Percentiles rank a stretch among this genome's conserved stretches.
phyloP scores from a whole-genome alignment of 1,284 basidiomycete species.

The Trametes sp. region DNA sequence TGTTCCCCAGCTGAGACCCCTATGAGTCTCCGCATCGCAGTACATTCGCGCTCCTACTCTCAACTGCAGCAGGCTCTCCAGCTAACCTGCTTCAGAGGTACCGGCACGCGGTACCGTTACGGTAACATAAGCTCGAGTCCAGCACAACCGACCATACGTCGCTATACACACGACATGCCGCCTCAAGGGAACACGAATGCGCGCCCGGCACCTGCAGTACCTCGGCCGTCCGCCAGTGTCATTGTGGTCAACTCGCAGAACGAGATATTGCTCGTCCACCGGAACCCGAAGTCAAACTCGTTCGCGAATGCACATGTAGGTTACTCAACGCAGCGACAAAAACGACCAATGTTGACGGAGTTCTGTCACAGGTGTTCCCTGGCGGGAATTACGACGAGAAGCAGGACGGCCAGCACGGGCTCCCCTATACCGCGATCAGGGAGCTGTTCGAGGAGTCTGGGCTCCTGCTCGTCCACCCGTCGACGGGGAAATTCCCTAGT shows the following conservation, averaged over 20 bases:
- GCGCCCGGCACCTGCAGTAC: constrained; percentile 14
- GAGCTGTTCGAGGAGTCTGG: constrained; percentile 81
- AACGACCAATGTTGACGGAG: not conserved
- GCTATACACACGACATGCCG: constrained; percentile 12
- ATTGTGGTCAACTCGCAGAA: constrained; percentile 69
- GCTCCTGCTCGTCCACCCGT: constrained; percentile 62
- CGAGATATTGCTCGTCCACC: constrained; percentile 72
- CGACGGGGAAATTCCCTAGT: constrained; percentile 35
- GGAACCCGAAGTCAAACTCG: constrained; percentile 65
- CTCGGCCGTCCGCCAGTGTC: constrained; percentile 66
- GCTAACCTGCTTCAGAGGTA: not conserved
- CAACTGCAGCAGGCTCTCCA: no score
- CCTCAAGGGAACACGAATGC: not conserved
- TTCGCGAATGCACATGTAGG: constrained; percentile 73
- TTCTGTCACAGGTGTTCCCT: constrained; percentile 65
- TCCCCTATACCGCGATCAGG: constrained; percentile 68
- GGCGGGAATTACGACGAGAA: constrained; percentile 70
- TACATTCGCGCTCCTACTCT: no score
- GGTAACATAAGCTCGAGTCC: not conserved
- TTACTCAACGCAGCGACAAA: constrained; percentile 20
- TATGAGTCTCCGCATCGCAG: no score
- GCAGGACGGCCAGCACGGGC: constrained; percentile 56
- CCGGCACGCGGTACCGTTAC: not conserved
- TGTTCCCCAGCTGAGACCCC: not conserved
- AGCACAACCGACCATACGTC: not conserved